phyloP scores from a whole-genome alignment of 768 basidiomycete species.

The Roridomyces roridus region DNA sequence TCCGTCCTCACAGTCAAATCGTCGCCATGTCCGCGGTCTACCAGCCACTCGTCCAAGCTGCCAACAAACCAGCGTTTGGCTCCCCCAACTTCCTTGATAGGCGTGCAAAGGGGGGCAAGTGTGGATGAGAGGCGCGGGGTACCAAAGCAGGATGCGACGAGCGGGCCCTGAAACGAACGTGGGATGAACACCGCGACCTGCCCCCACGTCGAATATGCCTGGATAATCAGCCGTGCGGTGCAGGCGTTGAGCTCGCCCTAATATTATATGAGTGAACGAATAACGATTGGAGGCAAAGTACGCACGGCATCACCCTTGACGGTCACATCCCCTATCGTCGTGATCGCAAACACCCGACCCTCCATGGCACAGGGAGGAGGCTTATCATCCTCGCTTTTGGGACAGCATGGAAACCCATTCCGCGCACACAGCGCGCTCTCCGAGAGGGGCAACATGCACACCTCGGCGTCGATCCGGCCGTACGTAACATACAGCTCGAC shows the following conservation, averaged over 20 bases:
- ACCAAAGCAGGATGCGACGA: constrained; percentile 3
- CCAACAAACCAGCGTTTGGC: constrained; percentile 7
- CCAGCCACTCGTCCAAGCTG: constrained; percentile 1
- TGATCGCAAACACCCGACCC: background rate
- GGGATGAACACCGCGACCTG: constrained; percentile 4
- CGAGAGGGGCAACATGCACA: background rate
- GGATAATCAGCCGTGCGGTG: background rate
- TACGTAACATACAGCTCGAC: too few relatives aligned
- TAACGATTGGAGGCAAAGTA: background rate
- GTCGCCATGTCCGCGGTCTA: background rate
- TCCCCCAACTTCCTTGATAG: background rate
- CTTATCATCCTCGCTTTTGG: too few relatives aligned
- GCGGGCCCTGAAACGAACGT: constrained; percentile 9
- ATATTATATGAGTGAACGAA: background rate
- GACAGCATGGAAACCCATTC: background rate
- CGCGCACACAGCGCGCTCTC: background rate
- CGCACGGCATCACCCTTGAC: too few relatives aligned
- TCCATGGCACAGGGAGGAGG: background rate
- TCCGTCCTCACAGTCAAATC: background rate
- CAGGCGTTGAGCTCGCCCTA: background rate
- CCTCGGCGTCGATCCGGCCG: constrained; percentile 1
- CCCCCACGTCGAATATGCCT: background rate
- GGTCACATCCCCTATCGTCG: background rate
- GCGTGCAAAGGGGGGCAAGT: background rate
- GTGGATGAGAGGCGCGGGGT: background rate